Evolutionary conservation across 331 rosid species (phyloP), one percentile per base, ranked within the genome.

Genomic region (Quercus tomentella): DNA sequence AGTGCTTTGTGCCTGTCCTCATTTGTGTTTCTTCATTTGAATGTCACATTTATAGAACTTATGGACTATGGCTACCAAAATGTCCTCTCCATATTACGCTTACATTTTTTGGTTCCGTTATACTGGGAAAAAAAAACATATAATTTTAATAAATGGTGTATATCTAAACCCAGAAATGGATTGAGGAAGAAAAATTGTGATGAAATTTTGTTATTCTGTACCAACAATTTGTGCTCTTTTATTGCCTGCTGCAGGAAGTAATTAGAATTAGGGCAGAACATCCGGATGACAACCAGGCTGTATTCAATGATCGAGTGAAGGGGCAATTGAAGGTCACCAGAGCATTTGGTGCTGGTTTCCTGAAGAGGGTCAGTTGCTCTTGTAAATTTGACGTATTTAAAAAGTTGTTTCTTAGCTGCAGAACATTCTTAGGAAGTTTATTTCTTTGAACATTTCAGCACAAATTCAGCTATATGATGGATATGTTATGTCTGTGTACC

Each of bases 341-440:
- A 79, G 93, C 93, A 17, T 89, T 89, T 69, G 93, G 93, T 72
- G 93, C 93, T 57, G 93, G 91, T 22, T 89, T 89, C 82, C 57
- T 89, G 82, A 89, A 89, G 85, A 85, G 85, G 91, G 93, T 89
- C 77, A 87, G 89, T 82, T 83, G 83, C 79, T 82, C 71, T 80
- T 75, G 61, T 76, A 83, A 82, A 83, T 83, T 80, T 80, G 72
- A 74, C 62, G 71, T 73, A 77, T 85, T 77, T 87, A 71, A 82
- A 81, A 77, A 70, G 70, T 84, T 84, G 73, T 86, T 79, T 83
- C 79, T 80, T 80, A 28, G 81, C 58, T 58, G 22, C 7, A 6
- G 22, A 16, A 16, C 69, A 62, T 60, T 28, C 66, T 60, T 60
- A 26, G 35, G 21, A 67, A 33, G 51, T 60, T 60, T 60, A 31